Evolutionary conservation across 495 filamentous ascomycete species (phyloP).

Genomic region (Neurospora africana): DNA sequence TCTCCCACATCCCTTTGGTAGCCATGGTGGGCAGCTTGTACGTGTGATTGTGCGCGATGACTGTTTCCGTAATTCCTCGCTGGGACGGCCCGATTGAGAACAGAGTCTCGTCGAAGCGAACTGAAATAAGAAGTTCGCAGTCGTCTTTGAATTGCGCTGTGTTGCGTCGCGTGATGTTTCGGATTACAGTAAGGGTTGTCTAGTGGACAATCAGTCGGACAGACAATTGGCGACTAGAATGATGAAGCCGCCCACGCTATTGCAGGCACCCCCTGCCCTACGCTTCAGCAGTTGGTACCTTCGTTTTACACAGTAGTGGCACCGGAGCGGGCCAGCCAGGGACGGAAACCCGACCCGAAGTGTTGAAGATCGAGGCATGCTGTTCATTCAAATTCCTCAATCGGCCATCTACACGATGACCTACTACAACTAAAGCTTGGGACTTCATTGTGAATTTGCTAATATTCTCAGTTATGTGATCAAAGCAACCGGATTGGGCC

Average conservation of each 20-base stretch:
- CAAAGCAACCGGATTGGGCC: not conserved
- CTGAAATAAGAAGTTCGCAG: not conserved
- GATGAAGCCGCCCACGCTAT: not conserved
- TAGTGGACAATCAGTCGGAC: not conserved
- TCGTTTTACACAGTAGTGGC: not conserved
- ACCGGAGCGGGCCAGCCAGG: not conserved
- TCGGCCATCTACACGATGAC: not conserved
- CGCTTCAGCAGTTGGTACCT: not conserved
- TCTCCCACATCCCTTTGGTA: conserved; percentile 77
- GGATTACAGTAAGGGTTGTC: not conserved
- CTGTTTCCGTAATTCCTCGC: not conserved
- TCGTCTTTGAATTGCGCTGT: not conserved
- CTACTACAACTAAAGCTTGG: not conserved
- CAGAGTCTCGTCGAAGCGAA: not conserved
- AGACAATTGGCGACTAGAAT: not conserved
- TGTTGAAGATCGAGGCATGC: not conserved
- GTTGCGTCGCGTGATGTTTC: not conserved
- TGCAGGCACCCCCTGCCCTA: not conserved
- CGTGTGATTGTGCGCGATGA: not conserved
- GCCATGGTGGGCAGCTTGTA: conserved; percentile 24
- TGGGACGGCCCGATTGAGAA: not conserved
- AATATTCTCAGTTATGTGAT: not conserved
- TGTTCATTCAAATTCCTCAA: not conserved
- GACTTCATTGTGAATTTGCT: not conserved
- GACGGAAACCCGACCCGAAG: not conserved